Conservation (phyloP, 768 basidiomycete genomes). For the Leccinum broughii region DNA sequence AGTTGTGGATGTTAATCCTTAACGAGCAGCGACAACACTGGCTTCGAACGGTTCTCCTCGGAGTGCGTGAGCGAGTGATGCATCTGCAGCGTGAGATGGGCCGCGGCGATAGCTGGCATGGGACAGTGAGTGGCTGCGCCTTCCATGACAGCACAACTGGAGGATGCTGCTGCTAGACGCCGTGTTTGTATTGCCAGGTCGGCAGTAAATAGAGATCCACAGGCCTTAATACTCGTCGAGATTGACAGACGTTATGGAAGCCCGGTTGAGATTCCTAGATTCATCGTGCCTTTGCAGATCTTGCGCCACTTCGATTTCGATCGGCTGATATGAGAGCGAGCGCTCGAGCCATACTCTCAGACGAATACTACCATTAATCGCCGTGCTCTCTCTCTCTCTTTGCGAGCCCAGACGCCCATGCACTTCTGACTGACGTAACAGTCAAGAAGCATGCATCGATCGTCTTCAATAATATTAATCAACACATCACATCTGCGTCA, state of each 20-base stretch:
- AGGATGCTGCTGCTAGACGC: constrained; percentile 15
- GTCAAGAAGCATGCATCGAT: constrained; percentile 9
- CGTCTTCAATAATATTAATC: constrained; percentile 19
- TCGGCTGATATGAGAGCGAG: constrained; percentile 9
- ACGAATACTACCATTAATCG: not conserved
- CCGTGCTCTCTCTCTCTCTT: constrained; percentile 1
- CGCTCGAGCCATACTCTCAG: not conserved
- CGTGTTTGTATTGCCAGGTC: constrained; percentile 10
- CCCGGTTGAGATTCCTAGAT: constrained; percentile 18
- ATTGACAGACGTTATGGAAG: constrained; percentile 26
- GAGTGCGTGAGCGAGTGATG: constrained; percentile 11
- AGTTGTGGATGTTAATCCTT: constrained; percentile 27
- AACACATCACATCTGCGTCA: constrained; percentile 18
- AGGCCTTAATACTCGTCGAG: constrained; percentile 18
- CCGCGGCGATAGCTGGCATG: constrained; percentile 27
- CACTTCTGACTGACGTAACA: constrained; percentile 9
- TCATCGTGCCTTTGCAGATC: constrained; percentile 25
- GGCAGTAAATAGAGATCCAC: constrained; percentile 21
- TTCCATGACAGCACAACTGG: constrained; percentile 16
- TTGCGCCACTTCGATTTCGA: constrained; percentile 20
- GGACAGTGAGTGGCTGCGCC: constrained; percentile 5
- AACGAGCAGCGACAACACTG: constrained; percentile 1
- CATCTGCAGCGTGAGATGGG: constrained; percentile 17
- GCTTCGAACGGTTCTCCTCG: constrained; percentile 27
- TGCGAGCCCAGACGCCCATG: not conserved